Conservation (phyloP, 805 yeast genomes). For the Ascoidea rubescens region DNA sequence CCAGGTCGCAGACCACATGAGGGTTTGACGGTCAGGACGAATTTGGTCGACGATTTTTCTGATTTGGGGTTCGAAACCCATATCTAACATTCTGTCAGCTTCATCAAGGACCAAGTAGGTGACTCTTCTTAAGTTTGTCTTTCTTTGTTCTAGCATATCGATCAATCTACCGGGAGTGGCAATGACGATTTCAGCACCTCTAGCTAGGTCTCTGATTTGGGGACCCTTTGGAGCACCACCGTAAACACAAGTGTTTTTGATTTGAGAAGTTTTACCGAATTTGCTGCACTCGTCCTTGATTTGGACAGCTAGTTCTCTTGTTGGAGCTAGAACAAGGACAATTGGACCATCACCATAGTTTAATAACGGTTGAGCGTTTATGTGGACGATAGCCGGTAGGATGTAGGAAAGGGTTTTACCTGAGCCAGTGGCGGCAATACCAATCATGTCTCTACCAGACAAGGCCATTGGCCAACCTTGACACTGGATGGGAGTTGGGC, state of each 20-base stretch:
- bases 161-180: conserved; percentile 99
- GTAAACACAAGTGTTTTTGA: conserved; percentile 93
- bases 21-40: conserved; percentile 98
- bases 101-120: conserved; percentile 95
- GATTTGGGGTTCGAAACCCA: conserved; percentile 99
- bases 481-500: conserved; percentile 94
- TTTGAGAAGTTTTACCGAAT: conserved; percentile 83
- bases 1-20: conserved; percentile 99
- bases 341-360: conserved; percentile 95
- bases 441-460: conserved; percentile 97
- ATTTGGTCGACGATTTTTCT: conserved; percentile 96
- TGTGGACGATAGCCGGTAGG: conserved; percentile 93
- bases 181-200: conserved; percentile 92
- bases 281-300: conserved; percentile 93
- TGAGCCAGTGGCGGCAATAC: conserved; percentile 98
- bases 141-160: conserved; percentile 91
- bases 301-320: conserved; percentile 97
- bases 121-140: conserved; percentile 90
- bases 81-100: conserved; percentile 99
- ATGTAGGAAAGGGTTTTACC: conserved; percentile 97
- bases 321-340: conserved; percentile 91
- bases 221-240: conserved; percentile 99
- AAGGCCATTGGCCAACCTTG: conserved; percentile 99
- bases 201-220: conserved; percentile 88
- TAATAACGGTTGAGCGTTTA: conserved; percentile 93